These are phyloP conservation scores for Eutypa lata DNA, from an alignment of 2,329 filamentous ascomycete genomes.

Conservation along the genomic window DNA sequence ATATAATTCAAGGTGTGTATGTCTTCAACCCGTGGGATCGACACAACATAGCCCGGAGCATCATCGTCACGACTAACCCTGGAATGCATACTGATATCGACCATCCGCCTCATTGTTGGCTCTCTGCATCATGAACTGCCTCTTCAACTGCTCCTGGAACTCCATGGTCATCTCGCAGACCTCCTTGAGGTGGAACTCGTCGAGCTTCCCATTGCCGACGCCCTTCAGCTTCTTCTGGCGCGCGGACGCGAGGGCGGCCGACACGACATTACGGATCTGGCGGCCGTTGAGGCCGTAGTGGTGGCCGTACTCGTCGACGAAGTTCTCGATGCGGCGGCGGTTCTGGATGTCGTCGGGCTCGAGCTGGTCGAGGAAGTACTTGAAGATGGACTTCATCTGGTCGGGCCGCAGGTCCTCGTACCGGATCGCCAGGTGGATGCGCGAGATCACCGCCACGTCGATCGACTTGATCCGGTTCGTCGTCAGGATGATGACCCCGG, in stretches of 20 bases:
- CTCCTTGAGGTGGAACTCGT: neutral
- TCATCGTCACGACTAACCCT: too few relatives aligned
- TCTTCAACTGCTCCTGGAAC: slow-evolving; percentile 1
- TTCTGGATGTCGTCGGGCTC: slow-evolving; percentile 4
- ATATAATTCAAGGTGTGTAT: too few relatives aligned
- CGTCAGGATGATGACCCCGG: slow-evolving; percentile 14
- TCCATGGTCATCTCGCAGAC: slow-evolving; percentile 4
- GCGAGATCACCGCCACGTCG: slow-evolving; percentile 20
- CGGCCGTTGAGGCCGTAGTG: neutral
- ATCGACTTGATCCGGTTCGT: slow-evolving; percentile 20
- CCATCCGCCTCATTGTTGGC: slow-evolving; percentile 1
- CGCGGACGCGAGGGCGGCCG: neutral
- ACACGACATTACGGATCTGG: neutral
- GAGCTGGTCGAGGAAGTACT: slow-evolving; percentile 13
- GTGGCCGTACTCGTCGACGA: neutral
- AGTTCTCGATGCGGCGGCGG: neutral
- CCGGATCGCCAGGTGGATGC: slow-evolving; percentile 18
- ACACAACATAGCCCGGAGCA: too few relatives aligned
- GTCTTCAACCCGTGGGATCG: too few relatives aligned
- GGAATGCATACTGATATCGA: too few relatives aligned
- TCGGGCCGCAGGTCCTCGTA: slow-evolving; percentile 11
- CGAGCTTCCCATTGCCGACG: neutral
- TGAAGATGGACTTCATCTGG: slow-evolving; percentile 13
- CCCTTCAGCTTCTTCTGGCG: neutral
- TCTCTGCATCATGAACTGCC: neutral